Conservation (phyloP, 2,329 filamentous ascomycete genomes). For the Stachybotrys chartarum region DNA sequence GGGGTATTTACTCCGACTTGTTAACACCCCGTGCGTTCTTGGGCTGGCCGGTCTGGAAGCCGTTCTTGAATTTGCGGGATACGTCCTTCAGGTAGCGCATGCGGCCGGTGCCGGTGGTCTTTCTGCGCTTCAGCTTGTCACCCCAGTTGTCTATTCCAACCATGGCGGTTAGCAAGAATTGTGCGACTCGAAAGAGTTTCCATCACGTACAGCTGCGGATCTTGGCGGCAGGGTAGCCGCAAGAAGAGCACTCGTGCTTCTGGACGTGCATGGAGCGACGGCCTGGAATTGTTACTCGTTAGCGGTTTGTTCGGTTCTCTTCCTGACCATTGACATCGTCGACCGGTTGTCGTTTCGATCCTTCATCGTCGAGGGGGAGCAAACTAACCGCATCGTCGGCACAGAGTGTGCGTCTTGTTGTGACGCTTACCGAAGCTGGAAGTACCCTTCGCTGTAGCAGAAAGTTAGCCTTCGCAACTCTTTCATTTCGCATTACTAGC, state of each 20-base stretch:
- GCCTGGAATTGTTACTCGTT: conserved; percentile 45
- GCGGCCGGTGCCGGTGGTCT: conserved; percentile 95
- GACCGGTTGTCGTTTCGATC: conserved; percentile 2
- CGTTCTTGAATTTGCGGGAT: conserved; percentile 92
- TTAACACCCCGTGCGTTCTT: conserved; percentile 70
- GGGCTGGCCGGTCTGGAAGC: conserved; percentile 85
- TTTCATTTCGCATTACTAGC: conserved; percentile 8
- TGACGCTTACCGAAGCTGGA: conserved; percentile 61
- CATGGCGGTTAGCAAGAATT: conserved; percentile 7
- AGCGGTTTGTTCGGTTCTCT: conserved; percentile 13
- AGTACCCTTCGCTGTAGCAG: conserved; percentile 46
- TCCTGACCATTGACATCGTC: background rate
- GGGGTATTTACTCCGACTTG: conserved; percentile 21
- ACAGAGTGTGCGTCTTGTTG: conserved; percentile 98
- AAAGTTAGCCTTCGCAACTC: conserved; percentile 14
- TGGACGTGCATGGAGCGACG: conserved; percentile 98
- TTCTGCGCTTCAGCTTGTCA: conserved; percentile 99
- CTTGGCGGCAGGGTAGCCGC: conserved; percentile 97
- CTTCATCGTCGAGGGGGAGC: conserved; percentile 1
- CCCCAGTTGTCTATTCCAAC: conserved; percentile 83
- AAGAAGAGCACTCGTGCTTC: conserved; percentile 94
- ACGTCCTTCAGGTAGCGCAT: conserved; percentile 93
- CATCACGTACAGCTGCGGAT: conserved; percentile 88
- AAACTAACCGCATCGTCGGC: conserved; percentile 92
- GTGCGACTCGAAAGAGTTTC: no score